A percentile compares a stretch with the other conserved stretches of the same genome.
These are phyloP conservation scores for Thalassiosira allenii DNA, from an alignment of 352 stramenopile species.

Conservation along the genomic window DNA sequence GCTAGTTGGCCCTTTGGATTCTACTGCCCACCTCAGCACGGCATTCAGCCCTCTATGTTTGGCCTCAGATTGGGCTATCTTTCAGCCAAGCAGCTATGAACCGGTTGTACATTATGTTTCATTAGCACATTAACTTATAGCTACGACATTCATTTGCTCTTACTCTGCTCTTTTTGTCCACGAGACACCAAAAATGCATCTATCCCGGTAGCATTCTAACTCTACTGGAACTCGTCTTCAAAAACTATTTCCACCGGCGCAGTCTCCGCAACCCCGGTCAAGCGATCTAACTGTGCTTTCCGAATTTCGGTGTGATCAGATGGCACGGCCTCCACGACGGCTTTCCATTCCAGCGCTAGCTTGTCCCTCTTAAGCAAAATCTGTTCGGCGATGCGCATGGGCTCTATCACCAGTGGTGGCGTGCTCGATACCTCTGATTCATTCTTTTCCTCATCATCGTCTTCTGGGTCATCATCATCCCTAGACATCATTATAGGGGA, in stretches of 20 bases:
- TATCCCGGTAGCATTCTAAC: too few species aligned
- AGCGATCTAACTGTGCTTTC: conserved; percentile 58
- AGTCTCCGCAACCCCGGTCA: conserved; percentile 41
- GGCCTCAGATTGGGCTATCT: too few species aligned
- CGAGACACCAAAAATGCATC: too few species aligned
- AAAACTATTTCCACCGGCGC: conserved; percentile 10
- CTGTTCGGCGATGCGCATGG: conserved; percentile 68
- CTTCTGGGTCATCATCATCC: conserved; percentile 24
- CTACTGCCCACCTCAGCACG: too few species aligned
- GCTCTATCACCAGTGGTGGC: conserved; percentile 63
- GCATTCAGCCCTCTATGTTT: too few species aligned
- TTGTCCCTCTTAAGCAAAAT: conserved; percentile 67
- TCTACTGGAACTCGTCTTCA: conserved; percentile 53
- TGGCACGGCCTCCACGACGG: conserved; percentile 49
- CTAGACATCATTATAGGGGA: conserved; percentile 53
- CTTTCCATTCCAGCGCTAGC: conserved; percentile 75
- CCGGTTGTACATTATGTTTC: too few species aligned
- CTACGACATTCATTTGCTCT: background rate
- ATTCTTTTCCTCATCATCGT: background rate
- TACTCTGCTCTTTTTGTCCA: too few species aligned
- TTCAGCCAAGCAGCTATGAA: too few species aligned
- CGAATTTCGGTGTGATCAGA: conserved; percentile 70
- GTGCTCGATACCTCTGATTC: conserved; percentile 7
- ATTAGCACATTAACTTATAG: background rate
- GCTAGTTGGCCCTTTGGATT: too few species aligned